phyloP scores from a whole-genome alignment of 805 yeast species.

The Ogataea chonburiensis region DNA sequence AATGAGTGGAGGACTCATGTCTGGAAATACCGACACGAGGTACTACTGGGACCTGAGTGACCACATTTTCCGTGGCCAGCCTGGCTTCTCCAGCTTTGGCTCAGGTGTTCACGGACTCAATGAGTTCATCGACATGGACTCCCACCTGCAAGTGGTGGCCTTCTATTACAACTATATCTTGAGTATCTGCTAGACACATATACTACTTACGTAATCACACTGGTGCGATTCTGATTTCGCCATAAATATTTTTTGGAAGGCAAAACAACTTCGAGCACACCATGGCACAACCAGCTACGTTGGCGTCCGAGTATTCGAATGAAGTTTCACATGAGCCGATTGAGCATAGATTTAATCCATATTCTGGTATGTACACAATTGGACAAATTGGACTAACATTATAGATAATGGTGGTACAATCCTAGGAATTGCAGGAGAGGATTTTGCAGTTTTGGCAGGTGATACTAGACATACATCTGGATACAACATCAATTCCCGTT shows the following conservation, averaged over 20 bases:
- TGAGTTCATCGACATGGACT: conserved; percentile 52
- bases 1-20: conserved; percentile 58
- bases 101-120: conserved; percentile 59
- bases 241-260: conserved; percentile 12
- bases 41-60: conserved; percentile 61
- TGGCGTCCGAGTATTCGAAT: conserved; percentile 66
- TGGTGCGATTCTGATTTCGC: conserved; percentile 1
- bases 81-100: conserved; percentile 39
- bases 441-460: conserved; percentile 95
- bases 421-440: conserved; percentile 96
- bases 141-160: conserved; percentile 60
- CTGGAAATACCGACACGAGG: conserved; percentile 72
- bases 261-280: conserved; percentile 9
- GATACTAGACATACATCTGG: conserved; percentile 98
- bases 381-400: not conserved
- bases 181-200: conserved; percentile 7
- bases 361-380: conserved; percentile 43
- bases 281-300: conserved; percentile 37
- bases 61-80: conserved; percentile 61
- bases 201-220: no score
- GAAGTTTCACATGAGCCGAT: conserved; percentile 61
- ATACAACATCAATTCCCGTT: conserved; percentile 88
- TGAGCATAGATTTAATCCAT: conserved; percentile 91
- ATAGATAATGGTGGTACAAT: conserved; percentile 94
- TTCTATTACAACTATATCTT: conserved; percentile 48